Evolutionary conservation across 345 rosid species (phyloP).

Genomic region (Euphorbia pulcherrima): DNA sequence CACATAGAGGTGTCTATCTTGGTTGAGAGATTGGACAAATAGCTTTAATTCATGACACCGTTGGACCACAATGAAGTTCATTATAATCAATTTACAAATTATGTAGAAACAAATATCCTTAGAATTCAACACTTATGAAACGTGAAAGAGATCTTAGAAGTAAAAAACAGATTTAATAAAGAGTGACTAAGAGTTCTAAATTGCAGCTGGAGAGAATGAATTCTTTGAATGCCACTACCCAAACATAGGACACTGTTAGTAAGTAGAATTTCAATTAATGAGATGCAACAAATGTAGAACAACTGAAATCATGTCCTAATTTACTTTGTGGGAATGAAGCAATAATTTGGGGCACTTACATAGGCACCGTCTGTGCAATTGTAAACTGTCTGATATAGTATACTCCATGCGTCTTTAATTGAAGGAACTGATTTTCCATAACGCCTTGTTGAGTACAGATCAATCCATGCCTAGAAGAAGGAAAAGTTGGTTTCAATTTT

Average conservation of each 20-base stretch:
- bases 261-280: not conserved
- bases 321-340: not conserved
- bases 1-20: not conserved
- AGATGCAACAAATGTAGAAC: not conserved
- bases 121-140: not conserved
- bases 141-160: not conserved
- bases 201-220: not conserved
- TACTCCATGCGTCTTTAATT: conserved; percentile 51
- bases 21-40: not conserved
- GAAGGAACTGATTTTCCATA: conserved; percentile 46
- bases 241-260: not conserved
- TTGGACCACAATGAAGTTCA: not conserved
- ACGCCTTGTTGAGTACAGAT: conserved; percentile 48
- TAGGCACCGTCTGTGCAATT: conserved; percentile 66
- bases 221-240: not conserved
- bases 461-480: conserved; percentile 52
- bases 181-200: not conserved
- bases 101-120: not conserved
- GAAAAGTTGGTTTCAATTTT: conserved; percentile 6
- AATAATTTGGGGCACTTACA: conserved; percentile 37
- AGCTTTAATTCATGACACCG: not conserved
- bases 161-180: not conserved
- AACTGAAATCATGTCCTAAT: not conserved
- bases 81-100: not conserved
- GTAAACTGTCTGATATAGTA: conserved; percentile 55